A percentile compares a stretch with the other conserved stretches of the same genome.
Conservation (phyloP, 768 basidiomycete genomes). For the Trametes meyenii region DNA sequence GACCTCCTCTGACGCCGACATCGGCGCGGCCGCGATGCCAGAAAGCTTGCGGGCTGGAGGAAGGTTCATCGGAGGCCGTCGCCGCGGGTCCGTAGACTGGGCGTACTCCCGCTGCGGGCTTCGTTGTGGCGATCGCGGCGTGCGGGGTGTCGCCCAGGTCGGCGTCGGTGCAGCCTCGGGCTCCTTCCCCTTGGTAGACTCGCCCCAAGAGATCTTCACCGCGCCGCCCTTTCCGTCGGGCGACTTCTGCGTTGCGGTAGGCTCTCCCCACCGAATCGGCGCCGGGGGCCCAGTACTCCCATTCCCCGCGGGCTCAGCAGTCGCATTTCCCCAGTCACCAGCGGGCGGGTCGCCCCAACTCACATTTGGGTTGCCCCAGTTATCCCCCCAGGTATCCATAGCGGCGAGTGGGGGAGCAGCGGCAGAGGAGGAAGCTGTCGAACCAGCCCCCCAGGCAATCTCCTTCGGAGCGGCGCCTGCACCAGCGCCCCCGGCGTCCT, state of each 20-base stretch:
- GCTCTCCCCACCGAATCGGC: background rate
- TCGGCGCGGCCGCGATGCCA: background rate
- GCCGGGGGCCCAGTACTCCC: background rate
- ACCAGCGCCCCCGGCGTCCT: too few species aligned
- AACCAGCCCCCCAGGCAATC: background rate
- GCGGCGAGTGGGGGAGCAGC: background rate
- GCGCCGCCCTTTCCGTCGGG: background rate
- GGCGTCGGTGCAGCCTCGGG: background rate
- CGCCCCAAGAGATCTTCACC: background rate
- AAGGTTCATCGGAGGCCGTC: background rate
- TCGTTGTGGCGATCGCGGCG: slow-evolving; percentile 3
- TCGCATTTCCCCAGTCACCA: background rate
- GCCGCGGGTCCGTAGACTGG: background rate
- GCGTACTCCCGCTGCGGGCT: background rate
- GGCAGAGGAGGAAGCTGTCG: background rate
- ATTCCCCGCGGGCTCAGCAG: background rate
- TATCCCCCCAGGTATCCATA: background rate
- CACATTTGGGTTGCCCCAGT: background rate
- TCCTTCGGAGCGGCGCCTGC: too few species aligned
- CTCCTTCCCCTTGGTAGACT: background rate
- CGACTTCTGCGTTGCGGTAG: background rate
- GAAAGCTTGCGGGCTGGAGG: background rate
- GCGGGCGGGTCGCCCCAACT: background rate
- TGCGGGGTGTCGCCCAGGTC: background rate
- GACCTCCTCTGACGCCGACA: slow-evolving; percentile 4